Evolutionary conservation across 2,329 filamentous ascomycete species (phyloP).

Genomic region (Triangularia setosa): DNA sequence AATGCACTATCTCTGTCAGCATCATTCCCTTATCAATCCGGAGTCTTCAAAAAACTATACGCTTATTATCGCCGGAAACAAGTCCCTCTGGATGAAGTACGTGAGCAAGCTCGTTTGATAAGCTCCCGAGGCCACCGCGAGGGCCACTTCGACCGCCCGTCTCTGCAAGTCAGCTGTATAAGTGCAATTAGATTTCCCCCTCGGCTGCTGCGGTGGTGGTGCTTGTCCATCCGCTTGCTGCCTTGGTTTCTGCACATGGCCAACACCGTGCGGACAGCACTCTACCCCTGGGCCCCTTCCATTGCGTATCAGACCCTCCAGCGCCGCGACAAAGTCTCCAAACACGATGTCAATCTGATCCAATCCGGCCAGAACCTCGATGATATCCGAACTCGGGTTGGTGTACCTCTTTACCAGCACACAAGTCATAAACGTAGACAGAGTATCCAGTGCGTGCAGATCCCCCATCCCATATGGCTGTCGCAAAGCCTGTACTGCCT

Average conservation of each 20-base stretch:
- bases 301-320: slow-evolving; percentile 80
- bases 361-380: slow-evolving; percentile 81
- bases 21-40: neutral
- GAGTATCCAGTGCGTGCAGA: slow-evolving; percentile 83
- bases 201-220: neutral
- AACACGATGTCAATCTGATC: slow-evolving; percentile 84
- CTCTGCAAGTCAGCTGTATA: slow-evolving; percentile 61
- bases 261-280: slow-evolving; percentile 18
- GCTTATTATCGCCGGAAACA: slow-evolving; percentile 95
- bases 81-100: slow-evolving; percentile 90
- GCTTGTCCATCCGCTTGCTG: slow-evolving; percentile 2
- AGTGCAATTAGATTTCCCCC: slow-evolving; percentile 3
- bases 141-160: slow-evolving; percentile 75
- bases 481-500: slow-evolving; percentile 67
- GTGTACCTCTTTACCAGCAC: slow-evolving; percentile 87
- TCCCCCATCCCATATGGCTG: slow-evolving; percentile 56
- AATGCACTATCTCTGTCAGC: slow-evolving; percentile 53
- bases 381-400: slow-evolving; percentile 92
- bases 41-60: slow-evolving; percentile 43
- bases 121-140: slow-evolving; percentile 85
- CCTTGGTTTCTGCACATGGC: slow-evolving; percentile 14
- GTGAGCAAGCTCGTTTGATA: slow-evolving; percentile 93
- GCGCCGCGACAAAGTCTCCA: slow-evolving; percentile 76
- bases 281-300: slow-evolving; percentile 46
- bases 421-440: slow-evolving; percentile 80